Conservation (phyloP, 495 filamentous ascomycete genomes). For the Neurospora sp. region DNA sequence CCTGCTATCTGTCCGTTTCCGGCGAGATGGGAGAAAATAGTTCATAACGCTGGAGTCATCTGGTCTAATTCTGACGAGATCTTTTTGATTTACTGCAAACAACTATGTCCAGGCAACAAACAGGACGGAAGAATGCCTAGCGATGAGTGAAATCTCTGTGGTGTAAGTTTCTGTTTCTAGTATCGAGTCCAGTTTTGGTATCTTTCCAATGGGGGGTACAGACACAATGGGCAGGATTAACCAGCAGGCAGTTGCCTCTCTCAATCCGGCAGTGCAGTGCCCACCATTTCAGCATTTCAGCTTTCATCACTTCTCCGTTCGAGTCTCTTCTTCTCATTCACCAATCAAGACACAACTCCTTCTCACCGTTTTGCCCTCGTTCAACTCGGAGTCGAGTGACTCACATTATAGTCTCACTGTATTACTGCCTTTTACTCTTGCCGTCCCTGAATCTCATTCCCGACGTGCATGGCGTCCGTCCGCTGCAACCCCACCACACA, state of each 20-base stretch:
- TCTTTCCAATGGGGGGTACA: not conserved
- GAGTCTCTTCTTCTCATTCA: not conserved
- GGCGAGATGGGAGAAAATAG: not conserved
- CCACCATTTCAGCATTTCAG: not conserved
- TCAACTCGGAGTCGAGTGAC: slow-evolving; percentile 15
- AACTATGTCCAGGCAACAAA: not conserved
- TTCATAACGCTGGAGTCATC: not conserved
- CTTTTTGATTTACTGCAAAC: not conserved
- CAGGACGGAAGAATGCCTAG: not conserved
- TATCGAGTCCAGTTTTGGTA: not conserved
- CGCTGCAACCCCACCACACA: slow-evolving; percentile 1
- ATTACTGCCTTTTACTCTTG: not conserved
- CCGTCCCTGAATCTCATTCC: not conserved
- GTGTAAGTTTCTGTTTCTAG: not conserved
- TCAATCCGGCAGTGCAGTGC: not conserved
- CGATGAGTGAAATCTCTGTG: not conserved
- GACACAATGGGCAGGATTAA: not conserved
- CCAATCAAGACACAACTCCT: slow-evolving; percentile 6
- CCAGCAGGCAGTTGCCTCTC: not conserved
- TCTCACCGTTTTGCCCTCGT: slow-evolving; percentile 5
- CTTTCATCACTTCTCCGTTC: not conserved
- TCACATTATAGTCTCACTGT: slow-evolving; percentile 8
- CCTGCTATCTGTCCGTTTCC: not conserved
- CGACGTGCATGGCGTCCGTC: not conserved
- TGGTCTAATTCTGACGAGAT: no score